These are phyloP conservation scores for Phytophthora podocarpi DNA, from an alignment of 352 stramenopile genomes.

Conservation along the genomic window DNA sequence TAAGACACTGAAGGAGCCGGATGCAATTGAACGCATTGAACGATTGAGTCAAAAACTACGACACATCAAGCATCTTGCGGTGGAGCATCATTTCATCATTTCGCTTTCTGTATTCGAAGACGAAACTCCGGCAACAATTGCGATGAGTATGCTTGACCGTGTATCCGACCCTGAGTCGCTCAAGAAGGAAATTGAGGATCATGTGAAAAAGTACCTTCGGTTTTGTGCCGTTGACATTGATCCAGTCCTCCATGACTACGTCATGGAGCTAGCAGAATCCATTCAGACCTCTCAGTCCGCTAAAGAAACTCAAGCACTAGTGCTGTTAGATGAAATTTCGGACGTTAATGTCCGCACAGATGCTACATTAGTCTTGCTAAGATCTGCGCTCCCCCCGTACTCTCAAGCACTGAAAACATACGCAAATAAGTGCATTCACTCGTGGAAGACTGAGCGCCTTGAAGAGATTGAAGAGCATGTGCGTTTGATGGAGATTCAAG, in stretches of 20 bases:
- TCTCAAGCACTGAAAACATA: conserved; percentile 55
- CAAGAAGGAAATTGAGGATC: conserved; percentile 38
- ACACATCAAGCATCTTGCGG: conserved; percentile 57
- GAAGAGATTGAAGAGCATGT: conserved; percentile 68
- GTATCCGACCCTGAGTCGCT: conserved; percentile 41
- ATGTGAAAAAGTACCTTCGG: conserved; percentile 54
- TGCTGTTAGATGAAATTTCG: conserved; percentile 41
- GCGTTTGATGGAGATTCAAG: conserved; percentile 78
- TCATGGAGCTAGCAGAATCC: conserved; percentile 47
- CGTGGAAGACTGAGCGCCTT: conserved; percentile 51
- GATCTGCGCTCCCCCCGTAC: conserved; percentile 60
- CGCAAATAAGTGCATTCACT: conserved; percentile 33
- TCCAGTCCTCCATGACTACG: conserved; percentile 51
- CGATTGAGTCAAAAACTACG: conserved; percentile 43
- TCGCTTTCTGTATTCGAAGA: conserved; percentile 57
- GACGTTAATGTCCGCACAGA: conserved; percentile 33
- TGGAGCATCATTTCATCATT: conserved; percentile 59
- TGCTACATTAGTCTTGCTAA: conserved; percentile 40
- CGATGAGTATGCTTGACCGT: conserved; percentile 79
- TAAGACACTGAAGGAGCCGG: not conserved
- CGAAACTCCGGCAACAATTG: conserved; percentile 69
- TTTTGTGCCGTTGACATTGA: conserved; percentile 49
- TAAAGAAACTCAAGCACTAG: conserved; percentile 37
- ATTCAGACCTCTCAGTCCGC: conserved; percentile 25
- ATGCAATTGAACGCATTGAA: conserved; percentile 38